Percentiles rank a stretch among this genome's conserved stretches.
Conservation (phyloP, 148 eudicot genomes). For the Linanthus parryae region DNA sequence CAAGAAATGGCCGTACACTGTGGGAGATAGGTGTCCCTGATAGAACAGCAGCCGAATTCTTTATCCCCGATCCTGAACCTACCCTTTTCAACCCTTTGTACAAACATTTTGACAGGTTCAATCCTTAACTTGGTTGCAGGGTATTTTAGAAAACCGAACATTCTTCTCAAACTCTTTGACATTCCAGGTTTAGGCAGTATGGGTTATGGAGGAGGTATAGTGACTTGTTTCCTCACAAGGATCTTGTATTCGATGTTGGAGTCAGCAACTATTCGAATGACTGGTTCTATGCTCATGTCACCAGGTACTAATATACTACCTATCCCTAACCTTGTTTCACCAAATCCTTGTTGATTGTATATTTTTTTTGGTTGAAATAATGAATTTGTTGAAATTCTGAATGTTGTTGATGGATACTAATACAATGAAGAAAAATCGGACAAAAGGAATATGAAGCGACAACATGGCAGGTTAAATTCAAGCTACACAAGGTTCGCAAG, state of each 20-base stretch:
- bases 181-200: slow-evolving; percentile 4
- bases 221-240: not conserved
- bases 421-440: not conserved
- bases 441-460: not conserved
- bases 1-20: slow-evolving; percentile 8
- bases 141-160: not conserved
- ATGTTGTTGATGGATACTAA: not conserved
- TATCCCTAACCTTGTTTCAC: not conserved
- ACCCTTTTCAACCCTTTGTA: not conserved
- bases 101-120: not conserved
- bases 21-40: slow-evolving; percentile 9
- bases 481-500: not conserved
- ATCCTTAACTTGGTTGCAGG: not conserved
- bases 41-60: slow-evolving; percentile 5
- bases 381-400: not conserved
- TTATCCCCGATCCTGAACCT: slow-evolving; percentile 9
- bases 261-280: not conserved
- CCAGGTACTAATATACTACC: not conserved
- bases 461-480: not conserved
- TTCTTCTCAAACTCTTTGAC: not conserved
- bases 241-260: not conserved
- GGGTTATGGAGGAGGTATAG: not conserved
- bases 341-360: not conserved
- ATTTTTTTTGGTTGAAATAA: not conserved
- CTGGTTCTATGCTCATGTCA: slow-evolving; percentile 1